phyloP scores from a whole-genome alignment of 345 rosid species.

The Clarkia xantiana region DNA sequence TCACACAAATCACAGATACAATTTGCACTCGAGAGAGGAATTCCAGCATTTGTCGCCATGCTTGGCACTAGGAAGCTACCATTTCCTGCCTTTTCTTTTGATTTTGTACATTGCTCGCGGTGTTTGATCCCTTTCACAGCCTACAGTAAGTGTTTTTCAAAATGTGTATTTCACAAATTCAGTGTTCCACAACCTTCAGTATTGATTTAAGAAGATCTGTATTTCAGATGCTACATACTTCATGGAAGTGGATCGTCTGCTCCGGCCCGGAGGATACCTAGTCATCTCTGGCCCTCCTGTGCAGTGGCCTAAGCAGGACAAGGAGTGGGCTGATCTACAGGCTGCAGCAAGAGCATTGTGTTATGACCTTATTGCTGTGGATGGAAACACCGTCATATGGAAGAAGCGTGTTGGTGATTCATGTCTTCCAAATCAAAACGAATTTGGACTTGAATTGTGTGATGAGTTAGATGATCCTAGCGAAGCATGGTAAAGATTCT shows the following conservation, averaged over 20 bases:
- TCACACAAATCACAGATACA: slow-evolving; percentile 94
- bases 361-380: slow-evolving; percentile 84
- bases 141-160: slow-evolving; percentile 48
- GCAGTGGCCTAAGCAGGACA: slow-evolving; percentile 96
- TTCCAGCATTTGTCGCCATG: slow-evolving; percentile 96
- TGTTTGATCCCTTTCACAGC: slow-evolving; percentile 94
- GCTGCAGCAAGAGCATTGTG: slow-evolving; percentile 87
- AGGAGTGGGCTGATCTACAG: slow-evolving; percentile 99
- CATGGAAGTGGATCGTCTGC: slow-evolving; percentile 79
- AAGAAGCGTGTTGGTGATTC: slow-evolving; percentile 79
- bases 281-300: slow-evolving; percentile 99
- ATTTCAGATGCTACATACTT: slow-evolving; percentile 91
- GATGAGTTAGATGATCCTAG: slow-evolving; percentile 63
- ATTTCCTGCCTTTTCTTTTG: slow-evolving; percentile 82
- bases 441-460: slow-evolving; percentile 74
- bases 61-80: slow-evolving; percentile 98
- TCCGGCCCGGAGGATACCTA: slow-evolving; percentile 88
- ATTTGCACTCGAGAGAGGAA: slow-evolving; percentile 88
- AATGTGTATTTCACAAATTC: neutral
- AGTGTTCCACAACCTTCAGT: slow-evolving; percentile 11
- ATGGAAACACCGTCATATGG: slow-evolving; percentile 97
- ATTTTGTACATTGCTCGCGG: slow-evolving; percentile 80
- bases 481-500: slow-evolving; percentile 56
- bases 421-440: slow-evolving; percentile 68
- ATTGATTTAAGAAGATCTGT: slow-evolving; percentile 10